phyloP scores from a whole-genome alignment of 2,329 filamentous ascomycete genomes.

The Epichloe brachyelytri region DNA sequence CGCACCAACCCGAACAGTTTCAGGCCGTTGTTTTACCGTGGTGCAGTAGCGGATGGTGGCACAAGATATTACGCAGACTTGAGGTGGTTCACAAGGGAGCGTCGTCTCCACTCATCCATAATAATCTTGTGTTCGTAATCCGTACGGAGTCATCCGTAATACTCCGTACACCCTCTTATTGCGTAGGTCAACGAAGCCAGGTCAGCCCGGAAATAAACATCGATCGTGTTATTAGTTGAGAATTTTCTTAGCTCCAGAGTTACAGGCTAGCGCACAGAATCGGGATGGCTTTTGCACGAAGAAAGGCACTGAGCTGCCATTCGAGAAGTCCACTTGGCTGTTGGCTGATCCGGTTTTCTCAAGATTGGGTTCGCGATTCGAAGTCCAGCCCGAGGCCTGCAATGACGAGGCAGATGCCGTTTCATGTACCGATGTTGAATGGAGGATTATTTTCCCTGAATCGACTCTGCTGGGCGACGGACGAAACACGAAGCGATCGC shows the following conservation, averaged over 20 bases:
- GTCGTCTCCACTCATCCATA: not conserved
- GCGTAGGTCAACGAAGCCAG: too few species aligned
- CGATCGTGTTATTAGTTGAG: not conserved
- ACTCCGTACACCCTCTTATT: too few species aligned
- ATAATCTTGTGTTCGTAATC: not conserved
- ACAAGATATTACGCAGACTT: not conserved
- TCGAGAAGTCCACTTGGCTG: not conserved
- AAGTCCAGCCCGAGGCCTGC: not conserved
- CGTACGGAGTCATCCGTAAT: too few species aligned
- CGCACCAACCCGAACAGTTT: not conserved
- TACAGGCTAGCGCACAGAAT: not conserved
- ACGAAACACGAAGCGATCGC: not conserved
- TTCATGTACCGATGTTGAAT: not conserved
- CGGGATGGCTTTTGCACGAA: not conserved
- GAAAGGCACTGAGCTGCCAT: not conserved
- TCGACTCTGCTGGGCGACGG: not conserved
- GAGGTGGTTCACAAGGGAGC: not conserved
- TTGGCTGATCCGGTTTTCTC: not conserved
- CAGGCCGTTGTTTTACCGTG: not conserved
- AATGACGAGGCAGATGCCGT: not conserved
- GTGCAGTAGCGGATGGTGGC: not conserved
- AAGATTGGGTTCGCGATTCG: not conserved
- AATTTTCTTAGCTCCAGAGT: not conserved
- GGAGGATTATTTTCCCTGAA: too few species aligned
- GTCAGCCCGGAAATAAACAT: not conserved